Evolutionary conservation across 108 stramenopile species (phyloP), one percentile per base, ranked within the genome.

Genomic region (Nitzschia inconspicua): DNA sequence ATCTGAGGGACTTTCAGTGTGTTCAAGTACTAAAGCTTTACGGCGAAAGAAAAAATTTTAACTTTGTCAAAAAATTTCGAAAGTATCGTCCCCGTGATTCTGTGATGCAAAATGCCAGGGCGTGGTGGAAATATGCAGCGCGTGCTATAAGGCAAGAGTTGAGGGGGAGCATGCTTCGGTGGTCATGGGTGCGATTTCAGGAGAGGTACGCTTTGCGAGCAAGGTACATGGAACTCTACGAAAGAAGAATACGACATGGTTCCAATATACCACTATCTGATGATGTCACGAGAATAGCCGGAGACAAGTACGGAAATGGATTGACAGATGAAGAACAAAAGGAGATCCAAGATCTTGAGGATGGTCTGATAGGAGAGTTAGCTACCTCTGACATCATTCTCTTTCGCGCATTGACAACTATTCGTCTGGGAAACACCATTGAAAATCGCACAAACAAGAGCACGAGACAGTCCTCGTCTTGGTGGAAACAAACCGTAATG

Each of bases 101-200:
- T 3, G 68, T 71, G 37, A 41, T 50, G 20, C 70, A 70, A 19
- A 51, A 79, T 64, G 67, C 83, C 2, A 57, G 48, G 37, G 73
- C 73, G 4, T 84, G 79, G 79, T 84, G 83, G 83, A 35, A 35
- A 9, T 84, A 84, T 60, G 74, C 71, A 16, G 47, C 63, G 50
- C 53, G 62, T 6, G 67, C 70, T 14, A 67, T 84, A 10, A 48
- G 65, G 23, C 59, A 61, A 28, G 73, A 84, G 49, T 24, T 84
- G 28, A 51, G 50, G 50, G 78, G 78, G 18, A 63, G 54, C 13
- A 47, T 75, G 25, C 46, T 75, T 20, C 50, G 79, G 5, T 84
- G 79, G 83, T 80, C 73, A n/a, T 68, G 71, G 72, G 44, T 51
- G 32, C 71, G 83, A 19, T 80, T 77, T 44, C 73, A 57, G 18